These are phyloP conservation scores for Aspergillus sp. DNA, from an alignment of 2,329 filamentous ascomycete genomes.

Conservation along the genomic window DNA sequence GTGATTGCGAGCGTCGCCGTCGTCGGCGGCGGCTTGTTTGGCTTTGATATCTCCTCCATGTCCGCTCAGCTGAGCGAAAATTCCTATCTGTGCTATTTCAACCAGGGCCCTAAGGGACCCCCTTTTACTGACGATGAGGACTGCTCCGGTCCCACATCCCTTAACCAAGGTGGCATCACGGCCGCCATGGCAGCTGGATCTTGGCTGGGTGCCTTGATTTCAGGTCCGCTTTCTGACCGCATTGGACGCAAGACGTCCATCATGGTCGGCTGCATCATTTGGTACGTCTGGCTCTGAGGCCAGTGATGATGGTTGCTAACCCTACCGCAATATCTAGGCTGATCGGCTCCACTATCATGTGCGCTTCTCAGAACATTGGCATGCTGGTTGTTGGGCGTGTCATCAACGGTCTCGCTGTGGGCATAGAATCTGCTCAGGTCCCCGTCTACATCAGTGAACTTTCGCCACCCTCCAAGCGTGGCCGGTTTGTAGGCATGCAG, in stretches of 20 bases:
- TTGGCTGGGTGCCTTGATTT: constrained; percentile 61
- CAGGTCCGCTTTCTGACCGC: constrained; percentile 57
- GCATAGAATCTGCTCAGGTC: constrained; percentile 70
- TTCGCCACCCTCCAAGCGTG: constrained; percentile 57
- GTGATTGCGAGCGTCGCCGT: constrained; percentile 58
- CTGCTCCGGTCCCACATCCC: constrained; percentile 50
- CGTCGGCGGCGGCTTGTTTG: constrained; percentile 36
- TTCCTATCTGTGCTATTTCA: constrained; percentile 69
- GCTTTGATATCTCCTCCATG: constrained; percentile 42
- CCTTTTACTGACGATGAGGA: constrained; percentile 52
- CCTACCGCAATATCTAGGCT: constrained; percentile 49
- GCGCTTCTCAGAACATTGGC: constrained; percentile 62
- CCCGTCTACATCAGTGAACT: constrained; percentile 72
- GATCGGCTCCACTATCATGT: constrained; percentile 59
- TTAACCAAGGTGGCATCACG: constrained; percentile 68
- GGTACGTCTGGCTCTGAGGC: constrained; percentile 54
- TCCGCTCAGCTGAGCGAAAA: constrained; percentile 34
- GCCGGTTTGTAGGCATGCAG: constrained; percentile 69
- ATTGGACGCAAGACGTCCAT: constrained; percentile 56
- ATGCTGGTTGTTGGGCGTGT: constrained; percentile 71
- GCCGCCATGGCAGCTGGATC: constrained; percentile 75
- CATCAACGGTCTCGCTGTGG: constrained; percentile 71
- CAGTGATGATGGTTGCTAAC: constrained; percentile 42
- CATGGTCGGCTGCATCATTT: constrained; percentile 53
- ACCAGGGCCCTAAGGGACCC: constrained; percentile 57